These are phyloP conservation scores for Dryadomyces sulphureus DNA, from an alignment of 2,329 filamentous ascomycete species.

Conservation along the genomic window DNA sequence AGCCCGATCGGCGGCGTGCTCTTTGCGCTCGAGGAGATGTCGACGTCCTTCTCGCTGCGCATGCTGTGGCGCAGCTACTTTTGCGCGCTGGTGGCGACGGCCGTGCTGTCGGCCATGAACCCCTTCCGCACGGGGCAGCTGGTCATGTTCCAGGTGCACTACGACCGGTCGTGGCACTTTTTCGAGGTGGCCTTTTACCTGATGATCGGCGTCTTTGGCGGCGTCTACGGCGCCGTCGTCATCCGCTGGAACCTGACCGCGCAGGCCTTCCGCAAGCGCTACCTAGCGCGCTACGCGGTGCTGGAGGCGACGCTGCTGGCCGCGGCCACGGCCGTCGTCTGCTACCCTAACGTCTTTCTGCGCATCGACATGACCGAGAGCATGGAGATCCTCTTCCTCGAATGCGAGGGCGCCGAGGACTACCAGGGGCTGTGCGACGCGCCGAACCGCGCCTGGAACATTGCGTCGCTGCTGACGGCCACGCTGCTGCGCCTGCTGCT, in stretches of 20 bases:
- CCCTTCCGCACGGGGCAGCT: slow-evolving; percentile 93
- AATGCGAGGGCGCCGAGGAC: slow-evolving; percentile 79
- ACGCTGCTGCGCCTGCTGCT: slow-evolving; percentile 69
- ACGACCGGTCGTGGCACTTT: slow-evolving; percentile 94
- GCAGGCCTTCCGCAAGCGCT: slow-evolving; percentile 88
- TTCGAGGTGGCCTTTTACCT: slow-evolving; percentile 92
- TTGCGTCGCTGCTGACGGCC: slow-evolving; percentile 62
- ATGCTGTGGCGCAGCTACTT: slow-evolving; percentile 98
- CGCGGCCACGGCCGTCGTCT: slow-evolving; percentile 73
- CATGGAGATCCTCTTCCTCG: slow-evolving; percentile 94
- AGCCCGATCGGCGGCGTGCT: slow-evolving; percentile 93
- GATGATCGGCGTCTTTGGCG: slow-evolving; percentile 81
- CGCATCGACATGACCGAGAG: slow-evolving; percentile 98
- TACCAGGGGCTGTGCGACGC: slow-evolving; percentile 81
- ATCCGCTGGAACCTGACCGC: slow-evolving; percentile 94
- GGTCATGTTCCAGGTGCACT: slow-evolving; percentile 97
- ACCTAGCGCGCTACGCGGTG: slow-evolving; percentile 69
- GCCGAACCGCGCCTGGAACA: slow-evolving; percentile 61
- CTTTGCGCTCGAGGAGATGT: slow-evolving; percentile 97
- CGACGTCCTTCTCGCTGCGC: slow-evolving; percentile 88
- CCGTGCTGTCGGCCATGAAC: slow-evolving; percentile 88
- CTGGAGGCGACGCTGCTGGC: slow-evolving; percentile 77
- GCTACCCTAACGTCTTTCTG: slow-evolving; percentile 90
- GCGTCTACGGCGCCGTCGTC: slow-evolving; percentile 87
- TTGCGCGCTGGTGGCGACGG: slow-evolving; percentile 87